These are phyloP conservation scores for Antrodiella citrinella DNA, from an alignment of 768 basidiomycete genomes.

Conservation along the genomic window DNA sequence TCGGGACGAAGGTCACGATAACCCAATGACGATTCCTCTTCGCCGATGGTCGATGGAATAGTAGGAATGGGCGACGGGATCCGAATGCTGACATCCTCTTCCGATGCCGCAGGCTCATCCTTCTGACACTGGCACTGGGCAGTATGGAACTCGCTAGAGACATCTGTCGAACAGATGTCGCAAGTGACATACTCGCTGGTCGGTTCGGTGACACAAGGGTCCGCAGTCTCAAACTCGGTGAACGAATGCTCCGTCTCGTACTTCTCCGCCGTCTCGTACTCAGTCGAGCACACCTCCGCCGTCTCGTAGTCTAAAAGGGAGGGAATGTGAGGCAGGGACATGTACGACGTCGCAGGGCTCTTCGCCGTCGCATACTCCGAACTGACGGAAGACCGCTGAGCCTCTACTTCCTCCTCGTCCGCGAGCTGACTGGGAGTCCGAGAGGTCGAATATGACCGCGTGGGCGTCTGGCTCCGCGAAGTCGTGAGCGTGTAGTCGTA, in stretches of 20 bases:
- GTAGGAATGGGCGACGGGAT: constrained; percentile 23
- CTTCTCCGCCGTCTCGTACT: constrained; percentile 26
- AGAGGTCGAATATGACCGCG: constrained; percentile 10
- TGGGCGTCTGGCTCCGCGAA: constrained; percentile 10
- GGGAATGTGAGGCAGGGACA: constrained; percentile 53
- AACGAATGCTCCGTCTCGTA: constrained; percentile 30
- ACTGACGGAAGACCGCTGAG: constrained; percentile 1
- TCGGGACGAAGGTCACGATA: constrained; percentile 18
- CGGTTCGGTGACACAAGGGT: constrained; percentile 29
- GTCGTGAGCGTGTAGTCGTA: constrained; percentile 14
- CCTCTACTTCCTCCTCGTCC: background rate
- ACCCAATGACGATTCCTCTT: constrained; percentile 2
- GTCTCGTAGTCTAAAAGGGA: constrained; percentile 39
- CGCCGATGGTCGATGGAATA: constrained; percentile 18
- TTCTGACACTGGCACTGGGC: constrained; percentile 31
- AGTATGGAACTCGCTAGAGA: constrained; percentile 38
- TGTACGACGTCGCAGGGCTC: constrained; percentile 32
- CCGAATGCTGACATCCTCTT: constrained; percentile 14
- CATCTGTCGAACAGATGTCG: constrained; percentile 35
- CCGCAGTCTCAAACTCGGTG: constrained; percentile 36
- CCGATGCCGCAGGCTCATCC: constrained; percentile 8
- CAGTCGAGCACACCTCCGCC: constrained; percentile 29
- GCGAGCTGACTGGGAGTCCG: constrained; percentile 7
- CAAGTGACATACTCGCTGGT: constrained; percentile 46
- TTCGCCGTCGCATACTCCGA: constrained; percentile 10